phyloP scores from a whole-genome alignment of 1,284 basidiomycete species.

The Cystobasidium slooffiae region DNA sequence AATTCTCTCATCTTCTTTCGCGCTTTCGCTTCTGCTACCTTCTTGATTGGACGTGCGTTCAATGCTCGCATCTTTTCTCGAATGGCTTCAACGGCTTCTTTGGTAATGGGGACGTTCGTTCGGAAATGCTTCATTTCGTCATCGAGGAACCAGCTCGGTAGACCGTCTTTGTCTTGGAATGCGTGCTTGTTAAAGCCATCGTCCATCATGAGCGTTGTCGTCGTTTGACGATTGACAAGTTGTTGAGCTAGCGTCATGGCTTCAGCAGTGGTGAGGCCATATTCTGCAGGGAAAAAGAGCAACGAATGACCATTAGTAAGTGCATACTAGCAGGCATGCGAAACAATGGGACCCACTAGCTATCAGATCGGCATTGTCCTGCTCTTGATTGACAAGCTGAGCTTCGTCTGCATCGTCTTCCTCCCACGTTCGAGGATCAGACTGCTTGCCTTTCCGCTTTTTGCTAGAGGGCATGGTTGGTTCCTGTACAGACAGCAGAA shows the following conservation, averaged over 20 bases:
- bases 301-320: slow-evolving; percentile 42
- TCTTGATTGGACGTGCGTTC: slow-evolving; percentile 98
- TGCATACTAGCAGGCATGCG: slow-evolving; percentile 20
- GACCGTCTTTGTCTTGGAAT: slow-evolving; percentile 84
- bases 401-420: slow-evolving; percentile 60
- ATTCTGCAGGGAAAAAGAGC: slow-evolving; percentile 62
- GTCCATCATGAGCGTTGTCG: slow-evolving; percentile 85
- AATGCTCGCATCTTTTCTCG: slow-evolving; percentile 89
- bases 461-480: slow-evolving; percentile 29
- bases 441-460: slow-evolving; percentile 36
- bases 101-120: slow-evolving; percentile 92
- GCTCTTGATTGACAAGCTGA: slow-evolving; percentile 47
- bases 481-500: slow-evolving; percentile 12
- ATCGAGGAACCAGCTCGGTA: slow-evolving; percentile 96
- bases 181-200: slow-evolving; percentile 95
- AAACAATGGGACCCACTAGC: slow-evolving; percentile 36
- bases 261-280: slow-evolving; percentile 86
- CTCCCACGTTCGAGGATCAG: slow-evolving; percentile 44
- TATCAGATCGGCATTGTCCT: slow-evolving; percentile 46
- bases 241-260: slow-evolving; percentile 90
- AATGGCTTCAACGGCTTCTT: slow-evolving; percentile 86
- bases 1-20: slow-evolving; percentile 91
- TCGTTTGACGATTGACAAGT: slow-evolving; percentile 88
- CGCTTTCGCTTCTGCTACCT: slow-evolving; percentile 96
- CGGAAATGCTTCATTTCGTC: slow-evolving; percentile 94